These are phyloP conservation scores for Raphanus hybrid DNA, from an alignment of 441 rosid genomes.

Conservation along the genomic window DNA sequence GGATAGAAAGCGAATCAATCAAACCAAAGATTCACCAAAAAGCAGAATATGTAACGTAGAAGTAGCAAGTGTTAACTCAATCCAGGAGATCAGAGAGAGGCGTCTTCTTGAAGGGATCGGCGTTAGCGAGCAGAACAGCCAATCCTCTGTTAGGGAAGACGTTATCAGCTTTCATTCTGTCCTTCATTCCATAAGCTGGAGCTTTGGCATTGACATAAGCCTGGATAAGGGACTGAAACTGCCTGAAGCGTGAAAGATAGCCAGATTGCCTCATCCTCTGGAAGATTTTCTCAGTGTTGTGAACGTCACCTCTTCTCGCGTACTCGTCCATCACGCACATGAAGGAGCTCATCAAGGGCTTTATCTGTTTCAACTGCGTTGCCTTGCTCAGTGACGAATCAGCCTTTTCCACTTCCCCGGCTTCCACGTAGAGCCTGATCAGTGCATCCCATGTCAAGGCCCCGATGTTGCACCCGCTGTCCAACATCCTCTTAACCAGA, in stretches of 20 bases:
- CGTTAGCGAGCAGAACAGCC: constrained; percentile 53
- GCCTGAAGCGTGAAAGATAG: constrained; percentile 53
- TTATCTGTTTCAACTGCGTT: constrained; percentile 44
- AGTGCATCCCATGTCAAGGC: constrained; percentile 78
- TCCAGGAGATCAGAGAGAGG: constrained; percentile 73
- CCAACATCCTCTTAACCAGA: constrained; percentile 65
- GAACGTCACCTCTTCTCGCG: constrained; percentile 71
- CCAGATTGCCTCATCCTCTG: constrained; percentile 74
- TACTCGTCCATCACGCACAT: constrained; percentile 67
- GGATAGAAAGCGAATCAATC: not conserved
- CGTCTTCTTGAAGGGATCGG: constrained; percentile 75
- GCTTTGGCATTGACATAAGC: constrained; percentile 66
- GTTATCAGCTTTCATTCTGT: constrained; percentile 82
- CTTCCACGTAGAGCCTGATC: constrained; percentile 70
- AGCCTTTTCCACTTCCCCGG: constrained; percentile 79
- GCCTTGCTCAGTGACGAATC: constrained; percentile 67
- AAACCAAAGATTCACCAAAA: constrained; percentile 21
- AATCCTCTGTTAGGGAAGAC: constrained; percentile 61
- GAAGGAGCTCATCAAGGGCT: constrained; percentile 64
- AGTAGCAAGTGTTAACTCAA: constrained; percentile 36
- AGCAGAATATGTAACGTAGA: not conserved
- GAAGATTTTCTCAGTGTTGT: constrained; percentile 72
- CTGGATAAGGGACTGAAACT: constrained; percentile 54
- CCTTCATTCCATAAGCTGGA: constrained; percentile 81
- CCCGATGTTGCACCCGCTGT: constrained; percentile 62